Evolutionary conservation across 2,329 filamentous ascomycete genomes (phyloP).

Genomic region (Aspergillus oerlinghausenensis): DNA sequence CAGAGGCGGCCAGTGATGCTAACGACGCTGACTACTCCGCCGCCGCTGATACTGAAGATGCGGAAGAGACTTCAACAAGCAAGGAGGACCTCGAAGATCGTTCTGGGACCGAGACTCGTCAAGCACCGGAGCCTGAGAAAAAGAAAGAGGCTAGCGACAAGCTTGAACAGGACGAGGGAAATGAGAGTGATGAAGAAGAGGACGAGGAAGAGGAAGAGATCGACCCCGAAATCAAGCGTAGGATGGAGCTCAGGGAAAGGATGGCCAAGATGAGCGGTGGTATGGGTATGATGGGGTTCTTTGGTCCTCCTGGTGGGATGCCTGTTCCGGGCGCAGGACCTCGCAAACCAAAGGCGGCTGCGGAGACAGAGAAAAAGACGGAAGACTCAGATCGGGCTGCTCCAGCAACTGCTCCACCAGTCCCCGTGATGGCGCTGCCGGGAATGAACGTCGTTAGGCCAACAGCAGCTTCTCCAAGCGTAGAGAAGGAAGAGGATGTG

Average conservation of each 20-base stretch:
- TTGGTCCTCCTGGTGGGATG: constrained; percentile 65
- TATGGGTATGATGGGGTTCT: constrained; percentile 95
- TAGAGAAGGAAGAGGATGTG: constrained; percentile 50
- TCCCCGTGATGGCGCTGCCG: constrained; percentile 60
- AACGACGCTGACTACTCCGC: constrained; percentile 64
- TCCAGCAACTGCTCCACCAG: constrained; percentile 37
- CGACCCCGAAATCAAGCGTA: constrained; percentile 79
- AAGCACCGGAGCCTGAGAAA: constrained; percentile 21
- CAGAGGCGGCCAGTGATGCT: constrained; percentile 56
- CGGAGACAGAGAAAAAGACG: constrained; percentile 30
- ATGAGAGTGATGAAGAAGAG: constrained; percentile 54
- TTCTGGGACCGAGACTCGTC: constrained; percentile 14
- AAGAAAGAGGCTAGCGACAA: constrained; percentile 42
- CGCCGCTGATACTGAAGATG: constrained; percentile 60
- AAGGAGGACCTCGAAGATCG: constrained; percentile 70
- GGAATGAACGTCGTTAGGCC: constrained; percentile 59
- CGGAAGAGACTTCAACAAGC: constrained; percentile 60
- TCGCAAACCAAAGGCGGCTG: constrained; percentile 48
- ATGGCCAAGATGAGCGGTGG: constrained; percentile 99
- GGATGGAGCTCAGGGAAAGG: constrained; percentile 82
- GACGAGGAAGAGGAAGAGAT: constrained; percentile 76
- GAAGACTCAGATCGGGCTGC: constrained; percentile 28
- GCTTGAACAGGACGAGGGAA: constrained; percentile 41
- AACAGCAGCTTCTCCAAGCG: constrained; percentile 38
- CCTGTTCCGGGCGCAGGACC: constrained; percentile 36